These are phyloP conservation scores for Botryotinia globosa DNA, from an alignment of 2,329 filamentous ascomycete genomes.

Conservation along the genomic window DNA sequence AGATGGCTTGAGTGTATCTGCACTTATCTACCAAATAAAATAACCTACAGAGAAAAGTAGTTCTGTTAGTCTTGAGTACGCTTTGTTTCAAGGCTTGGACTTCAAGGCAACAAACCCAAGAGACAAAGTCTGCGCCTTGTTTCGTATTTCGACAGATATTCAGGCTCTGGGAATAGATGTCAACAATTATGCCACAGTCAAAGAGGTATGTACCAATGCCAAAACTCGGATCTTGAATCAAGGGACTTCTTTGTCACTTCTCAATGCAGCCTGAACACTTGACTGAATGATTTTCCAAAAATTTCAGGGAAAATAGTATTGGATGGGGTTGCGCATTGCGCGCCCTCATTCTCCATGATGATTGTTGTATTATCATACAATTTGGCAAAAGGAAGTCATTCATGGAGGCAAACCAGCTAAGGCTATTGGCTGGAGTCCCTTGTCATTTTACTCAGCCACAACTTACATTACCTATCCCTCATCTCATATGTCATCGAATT, in stretches of 20 bases:
- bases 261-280: background rate
- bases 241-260: background rate
- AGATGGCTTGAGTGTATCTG: background rate
- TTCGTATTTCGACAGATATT: background rate
- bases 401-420: too few relatives aligned
- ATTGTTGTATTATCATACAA: too few relatives aligned
- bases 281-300: too few relatives aligned
- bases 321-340: too few relatives aligned
- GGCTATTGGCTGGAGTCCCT: too few relatives aligned
- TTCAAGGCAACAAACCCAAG: background rate
- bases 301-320: too few relatives aligned
- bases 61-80: background rate
- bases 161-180: background rate
- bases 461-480: too few relatives aligned
- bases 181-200: background rate
- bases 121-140: background rate
- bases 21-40: background rate
- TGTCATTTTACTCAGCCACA: too few relatives aligned
- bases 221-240: too few relatives aligned
- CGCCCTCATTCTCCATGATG: too few relatives aligned
- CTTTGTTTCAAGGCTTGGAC: background rate
- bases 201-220: background rate
- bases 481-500: too few relatives aligned
- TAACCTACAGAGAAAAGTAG: background rate
- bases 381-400: too few relatives aligned